Evolutionary conservation across 352 stramenopile species (phyloP).

Genomic region (Globisporangium paroecandrum): DNA sequence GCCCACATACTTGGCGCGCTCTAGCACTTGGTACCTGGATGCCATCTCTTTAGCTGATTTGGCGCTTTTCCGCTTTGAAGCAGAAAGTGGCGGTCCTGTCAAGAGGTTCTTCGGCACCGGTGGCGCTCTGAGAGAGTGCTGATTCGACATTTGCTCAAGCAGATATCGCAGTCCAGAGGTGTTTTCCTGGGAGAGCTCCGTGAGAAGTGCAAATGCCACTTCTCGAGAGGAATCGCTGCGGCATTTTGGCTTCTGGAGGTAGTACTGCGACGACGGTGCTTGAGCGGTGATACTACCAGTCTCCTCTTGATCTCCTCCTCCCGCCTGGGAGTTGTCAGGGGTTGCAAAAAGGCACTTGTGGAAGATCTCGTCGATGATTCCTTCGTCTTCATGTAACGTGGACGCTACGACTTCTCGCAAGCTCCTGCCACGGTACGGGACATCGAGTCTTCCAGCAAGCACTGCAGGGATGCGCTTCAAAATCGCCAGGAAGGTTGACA

Average conservation of each 20-base stretch:
- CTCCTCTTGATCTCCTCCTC: conserved; percentile 18
- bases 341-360: conserved; percentile 67
- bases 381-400: conserved; percentile 51
- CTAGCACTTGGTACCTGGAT: conserved; percentile 26
- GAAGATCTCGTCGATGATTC: conserved; percentile 68
- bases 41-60: conserved; percentile 37
- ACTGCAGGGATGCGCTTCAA: conserved; percentile 55
- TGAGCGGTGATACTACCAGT: conserved; percentile 14
- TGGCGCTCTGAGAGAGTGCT: conserved; percentile 67
- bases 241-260: conserved; percentile 78
- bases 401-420: conserved; percentile 46
- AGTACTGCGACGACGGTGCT: conserved; percentile 59
- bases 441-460: conserved; percentile 39
- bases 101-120: conserved; percentile 23
- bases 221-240: conserved; percentile 69
- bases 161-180: conserved; percentile 56
- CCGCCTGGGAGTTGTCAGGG: conserved; percentile 19
- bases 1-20: conserved; percentile 85
- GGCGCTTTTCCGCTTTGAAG: conserved; percentile 48
- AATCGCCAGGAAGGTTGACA: conserved; percentile 58
- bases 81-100: conserved; percentile 20
- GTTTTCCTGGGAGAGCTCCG: conserved; percentile 66
- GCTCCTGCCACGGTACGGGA: conserved; percentile 38
- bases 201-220: conserved; percentile 76
- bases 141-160: conserved; percentile 61